Evolutionary conservation across 257 asterid species (phyloP).

Genomic region (Cynanchum wilfordii): DNA sequence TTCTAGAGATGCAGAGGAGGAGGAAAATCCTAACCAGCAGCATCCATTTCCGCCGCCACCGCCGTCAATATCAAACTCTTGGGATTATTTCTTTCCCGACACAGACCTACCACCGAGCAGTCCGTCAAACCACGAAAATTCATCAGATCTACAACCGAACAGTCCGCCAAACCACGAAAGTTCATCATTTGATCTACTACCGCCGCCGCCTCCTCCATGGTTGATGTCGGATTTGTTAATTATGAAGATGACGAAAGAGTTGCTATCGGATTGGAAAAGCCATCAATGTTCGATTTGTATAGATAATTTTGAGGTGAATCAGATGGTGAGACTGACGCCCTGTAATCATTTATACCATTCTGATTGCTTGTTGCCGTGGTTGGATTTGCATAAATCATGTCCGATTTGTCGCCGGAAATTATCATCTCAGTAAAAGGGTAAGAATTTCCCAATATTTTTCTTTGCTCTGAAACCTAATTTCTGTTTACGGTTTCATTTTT

Average conservation of each 20-base stretch:
- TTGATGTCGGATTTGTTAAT: neutral
- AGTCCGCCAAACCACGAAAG: too few species aligned
- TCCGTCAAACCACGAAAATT: neutral
- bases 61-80: neutral
- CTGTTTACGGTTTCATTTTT: too few species aligned
- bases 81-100: neutral
- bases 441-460: neutral
- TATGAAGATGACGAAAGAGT: neutral
- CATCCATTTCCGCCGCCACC: neutral
- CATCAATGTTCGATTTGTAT: slow-evolving; percentile 6
- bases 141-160: neutral
- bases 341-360: slow-evolving; percentile 2
- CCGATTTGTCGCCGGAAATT: neutral
- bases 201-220: too few species aligned
- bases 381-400: slow-evolving; percentile 3
- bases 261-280: neutral
- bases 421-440: neutral
- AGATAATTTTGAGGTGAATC: neutral
- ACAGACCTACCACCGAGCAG: neutral
- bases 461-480: too few species aligned
- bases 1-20: neutral
- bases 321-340: neutral
- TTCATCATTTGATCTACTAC: too few species aligned
- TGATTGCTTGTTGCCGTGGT: neutral
- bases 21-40: neutral